phyloP scores from a whole-genome alignment of 1,284 basidiomycete species.

The Xerocomus subilludens region DNA sequence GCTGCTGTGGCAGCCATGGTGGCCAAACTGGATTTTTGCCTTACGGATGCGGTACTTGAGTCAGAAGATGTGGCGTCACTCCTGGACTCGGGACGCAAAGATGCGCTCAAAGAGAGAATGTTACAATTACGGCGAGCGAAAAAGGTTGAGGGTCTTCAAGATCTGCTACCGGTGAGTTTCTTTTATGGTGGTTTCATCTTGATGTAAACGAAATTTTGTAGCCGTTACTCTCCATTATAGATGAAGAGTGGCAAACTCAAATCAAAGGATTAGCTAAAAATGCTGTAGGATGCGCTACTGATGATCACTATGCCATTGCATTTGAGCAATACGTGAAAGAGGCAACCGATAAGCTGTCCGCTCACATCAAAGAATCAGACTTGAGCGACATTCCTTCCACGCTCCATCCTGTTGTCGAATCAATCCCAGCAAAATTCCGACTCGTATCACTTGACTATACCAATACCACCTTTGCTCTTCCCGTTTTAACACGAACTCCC shows the following conservation, averaged over 20 bases:
- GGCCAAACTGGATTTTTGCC: conserved; percentile 8
- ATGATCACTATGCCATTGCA: too few relatives aligned
- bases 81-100: too few relatives aligned
- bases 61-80: background rate
- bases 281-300: background rate
- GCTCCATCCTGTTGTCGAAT: background rate
- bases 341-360: too few relatives aligned
- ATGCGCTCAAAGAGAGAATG: background rate
- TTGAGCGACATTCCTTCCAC: too few relatives aligned
- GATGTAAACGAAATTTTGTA: background rate
- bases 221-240: too few relatives aligned
- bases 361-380: too few relatives aligned
- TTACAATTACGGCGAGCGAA: background rate
- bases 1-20: conserved; percentile 12
- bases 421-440: conserved; percentile 19
- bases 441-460: conserved; percentile 2
- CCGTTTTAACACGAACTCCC: conserved; percentile 13
- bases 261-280: background rate
- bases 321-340: conserved; percentile 19
- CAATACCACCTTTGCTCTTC: conserved; percentile 3
- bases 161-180: conserved; percentile 2
- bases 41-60: conserved; percentile 1
- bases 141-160: background rate
- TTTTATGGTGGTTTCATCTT: background rate
- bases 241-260: too few relatives aligned